Evolutionary conservation across 1,139 yeast genomes (phyloP).

Genomic region (Hanseniaspora uvarum): DNA sequence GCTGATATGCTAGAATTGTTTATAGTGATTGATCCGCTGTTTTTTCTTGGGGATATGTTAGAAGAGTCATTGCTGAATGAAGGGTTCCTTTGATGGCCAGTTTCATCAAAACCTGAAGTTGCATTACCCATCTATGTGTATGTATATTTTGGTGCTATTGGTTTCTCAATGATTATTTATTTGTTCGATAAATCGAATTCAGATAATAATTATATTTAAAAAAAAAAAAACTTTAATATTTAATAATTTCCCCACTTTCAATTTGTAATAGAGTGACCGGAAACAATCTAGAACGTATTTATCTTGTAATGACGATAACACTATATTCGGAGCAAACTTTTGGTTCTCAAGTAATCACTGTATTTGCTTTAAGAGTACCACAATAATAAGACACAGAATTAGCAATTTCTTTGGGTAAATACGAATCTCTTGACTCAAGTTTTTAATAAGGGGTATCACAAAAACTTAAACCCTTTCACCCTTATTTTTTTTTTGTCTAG

Average conservation of each 20-base stretch:
- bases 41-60: not conserved
- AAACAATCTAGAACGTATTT: not conserved
- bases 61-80: not conserved
- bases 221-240: not conserved
- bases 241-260: too few species aligned
- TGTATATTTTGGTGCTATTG: not conserved
- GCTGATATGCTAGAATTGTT: slow-evolving; percentile 7
- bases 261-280: not conserved
- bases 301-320: not conserved
- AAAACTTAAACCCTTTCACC: not conserved
- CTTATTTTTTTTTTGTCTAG: not conserved
- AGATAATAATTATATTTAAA: too few species aligned
- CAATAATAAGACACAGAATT: not conserved
- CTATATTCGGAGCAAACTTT: not conserved
- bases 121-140: slow-evolving; percentile 11
- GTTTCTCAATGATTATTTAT: not conserved
- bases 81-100: not conserved
- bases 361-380: not conserved
- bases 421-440: too few species aligned
- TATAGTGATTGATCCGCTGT: not conserved
- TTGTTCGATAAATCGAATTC: too few species aligned
- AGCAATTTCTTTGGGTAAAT: not conserved
- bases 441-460: too few species aligned
- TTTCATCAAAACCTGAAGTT: slow-evolving; percentile 11
- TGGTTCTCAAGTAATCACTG: not conserved